Base-by-base conservation (phyloP, 345 rosid genomes). In the Syzygium oleosum region DNA sequence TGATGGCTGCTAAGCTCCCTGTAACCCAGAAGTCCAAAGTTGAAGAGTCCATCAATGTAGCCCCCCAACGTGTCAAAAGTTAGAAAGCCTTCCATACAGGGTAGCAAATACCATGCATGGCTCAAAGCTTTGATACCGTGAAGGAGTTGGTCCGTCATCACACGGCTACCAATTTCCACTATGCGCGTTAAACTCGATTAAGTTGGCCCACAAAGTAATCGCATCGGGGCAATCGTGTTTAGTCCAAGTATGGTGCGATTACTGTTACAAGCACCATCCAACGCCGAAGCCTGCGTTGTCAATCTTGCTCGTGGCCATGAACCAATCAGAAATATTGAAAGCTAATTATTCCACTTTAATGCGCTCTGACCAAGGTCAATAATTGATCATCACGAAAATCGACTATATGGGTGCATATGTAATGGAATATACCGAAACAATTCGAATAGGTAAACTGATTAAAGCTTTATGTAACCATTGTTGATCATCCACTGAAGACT, bases 401-500 rank as follows among this genome's bases (percentile, higher is more conserved):
- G 12, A 19, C 85, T 13, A 19, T 46, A 41, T 23, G 52, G 41
- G 51, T 15, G 51, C 12, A 79, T 19, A 25, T 41, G n/a, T n/a
- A 12, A 1, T 7, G 84, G 51, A 41, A 38, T 49, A 19, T 12
- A 14, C 85, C 5, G 3, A 22, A 43, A 63, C 84, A 34, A 46
- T 41, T 43, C n/a, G 14, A 83, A 51, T 27, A 84, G 11, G 9
- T 84, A 12, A 25, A 14, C 49, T n/a, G 9, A 51, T 84, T 91
- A 93, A 49, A 93, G 91, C 52, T 84, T 89, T 89, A 94, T 91
- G 52, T 91, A 92, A 16, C 93, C 94, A 84, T 94, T 92, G 9
- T 88, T 88, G 85, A 93, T 94, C 97, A 95, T 95, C 97, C 94
- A 94, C 46, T 93, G 92, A 10, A 93, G 78, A 85, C 92, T 93